phyloP scores from a whole-genome alignment of 2,329 filamentous ascomycete genomes.

The Acephala macrosclerotiorum region DNA sequence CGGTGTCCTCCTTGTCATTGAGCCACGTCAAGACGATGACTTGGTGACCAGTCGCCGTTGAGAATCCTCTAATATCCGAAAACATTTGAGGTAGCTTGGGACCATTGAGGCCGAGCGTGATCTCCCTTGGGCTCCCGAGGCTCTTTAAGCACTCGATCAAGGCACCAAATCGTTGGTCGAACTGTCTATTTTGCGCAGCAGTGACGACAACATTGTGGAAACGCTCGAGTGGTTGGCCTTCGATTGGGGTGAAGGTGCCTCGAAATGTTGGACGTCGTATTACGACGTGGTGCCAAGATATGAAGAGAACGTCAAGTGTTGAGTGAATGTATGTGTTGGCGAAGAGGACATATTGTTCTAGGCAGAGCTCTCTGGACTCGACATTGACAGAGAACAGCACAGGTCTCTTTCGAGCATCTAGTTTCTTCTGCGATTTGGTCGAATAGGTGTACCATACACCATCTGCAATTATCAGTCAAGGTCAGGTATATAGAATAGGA shows the following conservation, averaged over 20 bases:
- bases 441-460: slow-evolving; percentile 10
- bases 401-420: slow-evolving; percentile 17
- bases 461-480: slow-evolving; percentile 1
- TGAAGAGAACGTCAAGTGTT: slow-evolving; percentile 23
- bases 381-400: slow-evolving; percentile 22
- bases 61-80: slow-evolving; percentile 20
- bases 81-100: slow-evolving; percentile 16
- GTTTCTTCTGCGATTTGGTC: not conserved
- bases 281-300: slow-evolving; percentile 21
- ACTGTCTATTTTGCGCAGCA: slow-evolving; percentile 11
- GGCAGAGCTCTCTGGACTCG: slow-evolving; percentile 26
- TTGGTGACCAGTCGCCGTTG: slow-evolving; percentile 23
- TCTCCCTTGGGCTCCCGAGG: slow-evolving; percentile 20
- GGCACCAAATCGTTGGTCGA: slow-evolving; percentile 23
- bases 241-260: slow-evolving; percentile 17
- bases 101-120: slow-evolving; percentile 20
- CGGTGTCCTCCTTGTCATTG: slow-evolving; percentile 16
- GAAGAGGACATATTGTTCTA: slow-evolving; percentile 25
- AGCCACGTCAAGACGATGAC: slow-evolving; percentile 22
- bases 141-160: slow-evolving; percentile 18
- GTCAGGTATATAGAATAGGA: not conserved
- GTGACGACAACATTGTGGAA: slow-evolving; percentile 28
- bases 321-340: slow-evolving; percentile 24
- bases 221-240: slow-evolving; percentile 18
- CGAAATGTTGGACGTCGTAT: not conserved